A percentile compares a stretch with the other conserved stretches of the same genome.
phyloP scores from a whole-genome alignment of 495 filamentous ascomycete species.

The Xylaria grammica region DNA sequence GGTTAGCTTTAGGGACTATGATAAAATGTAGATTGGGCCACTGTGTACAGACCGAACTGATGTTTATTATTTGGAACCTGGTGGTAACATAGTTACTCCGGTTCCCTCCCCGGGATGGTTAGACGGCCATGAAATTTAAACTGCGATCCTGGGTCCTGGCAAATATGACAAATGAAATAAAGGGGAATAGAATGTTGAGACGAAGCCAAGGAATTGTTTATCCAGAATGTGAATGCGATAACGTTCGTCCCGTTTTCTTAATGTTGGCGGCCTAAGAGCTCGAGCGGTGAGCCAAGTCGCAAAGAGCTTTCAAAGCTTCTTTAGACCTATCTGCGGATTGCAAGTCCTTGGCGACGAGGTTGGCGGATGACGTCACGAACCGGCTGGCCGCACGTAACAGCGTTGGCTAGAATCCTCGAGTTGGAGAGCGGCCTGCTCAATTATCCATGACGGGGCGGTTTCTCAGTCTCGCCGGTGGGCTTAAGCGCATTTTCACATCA shows the following conservation, averaged over 20 bases:
- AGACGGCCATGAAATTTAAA: slow-evolving; percentile 19
- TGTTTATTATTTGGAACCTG: slow-evolving; percentile 20
- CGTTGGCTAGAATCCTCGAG: not conserved
- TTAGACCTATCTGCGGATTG: too few species aligned
- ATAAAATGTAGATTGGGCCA: slow-evolving; percentile 28
- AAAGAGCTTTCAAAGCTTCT: too few species aligned
- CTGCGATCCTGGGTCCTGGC: not conserved
- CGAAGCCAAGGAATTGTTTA: slow-evolving; percentile 21
- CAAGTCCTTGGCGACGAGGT: not conserved
- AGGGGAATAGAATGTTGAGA: slow-evolving; percentile 21
- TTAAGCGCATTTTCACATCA: slow-evolving; percentile 26
- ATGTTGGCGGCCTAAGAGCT: slow-evolving; percentile 1
- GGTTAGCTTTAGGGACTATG: slow-evolving; percentile 35
- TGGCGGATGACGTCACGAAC: not conserved
- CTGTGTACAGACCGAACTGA: slow-evolving; percentile 46
- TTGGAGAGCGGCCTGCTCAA: slow-evolving; percentile 17
- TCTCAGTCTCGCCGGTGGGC: slow-evolving; percentile 21
- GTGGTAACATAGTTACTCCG: slow-evolving; percentile 6
- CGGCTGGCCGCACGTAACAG: not conserved
- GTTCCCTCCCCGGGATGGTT: not conserved
- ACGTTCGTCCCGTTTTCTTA: not conserved
- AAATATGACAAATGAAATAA: slow-evolving; percentile 26
- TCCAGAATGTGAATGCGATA: slow-evolving; percentile 4
- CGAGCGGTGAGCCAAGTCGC: too few species aligned
- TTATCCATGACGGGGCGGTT: not conserved